Percentiles rank a stretch among this genome's conserved stretches.
Evolutionary conservation across 108 stramenopile species (phyloP).

Genomic region (Fragilariopsis cylindrus): DNA sequence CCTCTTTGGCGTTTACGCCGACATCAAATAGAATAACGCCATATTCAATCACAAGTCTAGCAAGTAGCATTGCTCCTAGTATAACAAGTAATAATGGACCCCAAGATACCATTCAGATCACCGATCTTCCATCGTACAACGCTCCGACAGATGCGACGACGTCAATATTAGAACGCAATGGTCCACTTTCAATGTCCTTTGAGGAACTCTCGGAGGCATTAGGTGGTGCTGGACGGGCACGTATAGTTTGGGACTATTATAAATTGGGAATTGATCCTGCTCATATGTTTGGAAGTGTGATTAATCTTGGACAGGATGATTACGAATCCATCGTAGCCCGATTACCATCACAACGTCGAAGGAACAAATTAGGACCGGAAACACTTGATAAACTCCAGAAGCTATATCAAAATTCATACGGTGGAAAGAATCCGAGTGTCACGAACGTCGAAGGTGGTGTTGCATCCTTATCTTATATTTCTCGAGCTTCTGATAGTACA

Average conservation of each 20-base stretch:
- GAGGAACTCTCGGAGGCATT: conserved; percentile 55
- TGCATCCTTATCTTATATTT: conserved; percentile 56
- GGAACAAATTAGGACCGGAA: conserved; percentile 44
- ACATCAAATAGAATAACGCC: background rate
- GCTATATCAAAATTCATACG: conserved; percentile 40
- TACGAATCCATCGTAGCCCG: conserved; percentile 31
- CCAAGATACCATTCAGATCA: background rate
- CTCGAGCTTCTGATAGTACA: conserved; percentile 50
- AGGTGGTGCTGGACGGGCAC: conserved; percentile 66
- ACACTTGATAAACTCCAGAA: conserved; percentile 44
- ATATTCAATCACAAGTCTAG: background rate
- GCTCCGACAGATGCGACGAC: background rate
- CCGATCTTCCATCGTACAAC: background rate
- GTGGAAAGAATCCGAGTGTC: conserved; percentile 29
- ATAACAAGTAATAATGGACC: background rate
- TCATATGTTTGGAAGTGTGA: conserved; percentile 31
- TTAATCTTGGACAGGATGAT: conserved; percentile 27
- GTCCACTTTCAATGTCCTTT: conserved; percentile 65
- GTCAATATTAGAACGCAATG: conserved; percentile 10
- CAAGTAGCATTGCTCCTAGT: conserved; percentile 3
- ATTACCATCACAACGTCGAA: conserved; percentile 56
- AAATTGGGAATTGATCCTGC: conserved; percentile 67
- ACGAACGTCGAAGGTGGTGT: conserved; percentile 62
- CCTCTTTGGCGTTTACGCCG: conserved; percentile 2
- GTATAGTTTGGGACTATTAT: conserved; percentile 74